Percentiles rank a stretch among this genome's conserved stretches.
Conservation (phyloP, 2,329 filamentous ascomycete genomes). For the Cladophialophora yegresii region DNA sequence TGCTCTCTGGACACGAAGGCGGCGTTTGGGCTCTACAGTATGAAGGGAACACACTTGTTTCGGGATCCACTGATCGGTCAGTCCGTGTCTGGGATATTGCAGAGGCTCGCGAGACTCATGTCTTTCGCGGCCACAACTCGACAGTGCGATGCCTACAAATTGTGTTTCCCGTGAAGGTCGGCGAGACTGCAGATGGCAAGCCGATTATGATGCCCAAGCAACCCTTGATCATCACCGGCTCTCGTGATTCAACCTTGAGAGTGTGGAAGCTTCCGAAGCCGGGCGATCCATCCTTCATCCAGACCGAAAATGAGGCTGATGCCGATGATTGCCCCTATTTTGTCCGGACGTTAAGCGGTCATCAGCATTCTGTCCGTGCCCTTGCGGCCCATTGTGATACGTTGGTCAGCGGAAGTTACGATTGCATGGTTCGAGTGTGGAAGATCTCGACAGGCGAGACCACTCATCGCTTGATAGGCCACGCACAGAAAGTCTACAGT, state of each 20-base stretch:
- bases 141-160: constrained; percentile 96
- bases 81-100: constrained; percentile 99
- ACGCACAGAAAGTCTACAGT: constrained; percentile 92
- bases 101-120: constrained; percentile 85
- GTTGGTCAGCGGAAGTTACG: constrained; percentile 95
- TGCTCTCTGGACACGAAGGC: constrained; percentile 89
- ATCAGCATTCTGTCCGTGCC: constrained; percentile 90
- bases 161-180: constrained; percentile 79
- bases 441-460: constrained; percentile 93
- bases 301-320: constrained; percentile 71
- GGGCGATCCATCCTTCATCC: constrained; percentile 74
- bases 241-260: constrained; percentile 86
- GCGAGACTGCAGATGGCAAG: constrained; percentile 68
- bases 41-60: constrained; percentile 90
- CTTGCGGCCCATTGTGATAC: constrained; percentile 95
- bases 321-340: constrained; percentile 90
- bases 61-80: constrained; percentile 91
- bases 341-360: constrained; percentile 79
- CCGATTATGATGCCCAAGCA: constrained; percentile 89
- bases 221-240: constrained; percentile 95
- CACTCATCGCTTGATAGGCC: constrained; percentile 79
- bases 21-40: constrained; percentile 98
- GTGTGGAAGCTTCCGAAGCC: constrained; percentile 91
- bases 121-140: constrained; percentile 96
- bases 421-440: constrained; percentile 94